Evolutionary conservation across 2,329 filamentous ascomycete species (phyloP).

Genomic region (Pleoardoris graminearum): DNA sequence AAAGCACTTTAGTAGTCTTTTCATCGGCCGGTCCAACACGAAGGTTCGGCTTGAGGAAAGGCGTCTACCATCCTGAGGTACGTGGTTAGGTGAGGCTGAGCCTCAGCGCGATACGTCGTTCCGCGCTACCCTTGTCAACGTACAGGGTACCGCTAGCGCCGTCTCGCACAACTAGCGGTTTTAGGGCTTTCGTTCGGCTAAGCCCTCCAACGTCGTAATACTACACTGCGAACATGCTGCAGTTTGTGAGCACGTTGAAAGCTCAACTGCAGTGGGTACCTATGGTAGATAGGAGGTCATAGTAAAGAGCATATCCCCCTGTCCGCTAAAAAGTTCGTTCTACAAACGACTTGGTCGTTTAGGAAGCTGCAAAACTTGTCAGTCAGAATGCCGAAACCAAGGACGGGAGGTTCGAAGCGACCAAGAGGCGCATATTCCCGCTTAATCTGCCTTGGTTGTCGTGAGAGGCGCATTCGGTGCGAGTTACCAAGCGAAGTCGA

Average conservation of each 20-base stretch:
- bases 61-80: background rate
- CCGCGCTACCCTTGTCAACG: slow-evolving; percentile 17
- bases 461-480: slow-evolving; percentile 23
- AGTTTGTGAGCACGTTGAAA: background rate
- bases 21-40: too few species aligned
- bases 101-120: slow-evolving; percentile 12
- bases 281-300: too few species aligned
- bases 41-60: too few species aligned
- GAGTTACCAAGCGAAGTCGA: slow-evolving; percentile 21
- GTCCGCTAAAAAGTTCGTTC: too few species aligned
- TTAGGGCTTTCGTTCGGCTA: background rate
- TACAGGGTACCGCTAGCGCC: background rate
- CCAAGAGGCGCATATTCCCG: slow-evolving; percentile 21
- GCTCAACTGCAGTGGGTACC: too few species aligned
- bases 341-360: background rate
- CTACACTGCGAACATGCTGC: background rate
- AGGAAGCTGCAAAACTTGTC: background rate
- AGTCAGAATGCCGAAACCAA: slow-evolving; percentile 11
- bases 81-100: background rate
- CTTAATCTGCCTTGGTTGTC: slow-evolving; percentile 24
- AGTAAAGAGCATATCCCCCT: too few species aligned
- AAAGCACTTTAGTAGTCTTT: too few species aligned
- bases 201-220: slow-evolving; percentile 13
- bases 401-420: slow-evolving; percentile 13
- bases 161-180: too few species aligned